A percentile compares a stretch with the other conserved stretches of the same genome.
These are phyloP conservation scores for Cyberlindnera japonica DNA, from an alignment of 805 yeast species.

Conservation along the genomic window DNA sequence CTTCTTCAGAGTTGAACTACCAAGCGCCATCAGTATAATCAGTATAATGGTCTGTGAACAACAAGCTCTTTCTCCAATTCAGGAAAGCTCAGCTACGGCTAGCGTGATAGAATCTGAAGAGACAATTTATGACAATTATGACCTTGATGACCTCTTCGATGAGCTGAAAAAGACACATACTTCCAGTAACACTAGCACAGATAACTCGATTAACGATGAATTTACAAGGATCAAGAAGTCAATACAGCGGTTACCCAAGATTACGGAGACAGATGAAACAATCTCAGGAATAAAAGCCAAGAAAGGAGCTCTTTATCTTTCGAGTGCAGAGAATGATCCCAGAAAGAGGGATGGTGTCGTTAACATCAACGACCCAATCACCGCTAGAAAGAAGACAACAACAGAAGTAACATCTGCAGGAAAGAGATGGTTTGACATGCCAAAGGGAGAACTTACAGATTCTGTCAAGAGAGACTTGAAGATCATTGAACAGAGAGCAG, in stretches of 20 bases:
- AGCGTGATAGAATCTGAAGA: conserved; percentile 10
- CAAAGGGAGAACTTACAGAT: conserved; percentile 70
- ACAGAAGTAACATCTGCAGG: conserved; percentile 38
- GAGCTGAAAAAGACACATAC: conserved; percentile 22
- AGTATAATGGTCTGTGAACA: not conserved
- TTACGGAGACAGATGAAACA: conserved; percentile 22
- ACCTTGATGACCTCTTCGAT: conserved; percentile 34
- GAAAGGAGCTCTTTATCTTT: conserved; percentile 6
- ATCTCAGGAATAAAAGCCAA: conserved; percentile 20
- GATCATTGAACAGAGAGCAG: conserved; percentile 80
- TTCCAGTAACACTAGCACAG: conserved; percentile 10
- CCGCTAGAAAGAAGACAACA: conserved; percentile 17
- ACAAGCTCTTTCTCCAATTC: conserved; percentile 15
- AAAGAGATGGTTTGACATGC: conserved; percentile 75
- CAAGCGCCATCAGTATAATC: too few species aligned
- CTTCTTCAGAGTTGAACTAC: too few species aligned
- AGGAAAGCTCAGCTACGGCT: conserved; percentile 13
- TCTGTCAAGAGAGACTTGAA: conserved; percentile 71
- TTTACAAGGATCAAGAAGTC: conserved; percentile 35
- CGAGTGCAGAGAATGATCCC: conserved; percentile 7
- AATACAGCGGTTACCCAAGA: conserved; percentile 38
- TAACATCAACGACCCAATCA: conserved; percentile 48
- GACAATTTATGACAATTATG: conserved; percentile 16
- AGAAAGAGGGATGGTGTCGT: conserved; percentile 19
- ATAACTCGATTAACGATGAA: conserved; percentile 23